phyloP scores from a whole-genome alignment of 2,329 filamentous ascomycete genomes.

The Penicillium brevicompactum region DNA sequence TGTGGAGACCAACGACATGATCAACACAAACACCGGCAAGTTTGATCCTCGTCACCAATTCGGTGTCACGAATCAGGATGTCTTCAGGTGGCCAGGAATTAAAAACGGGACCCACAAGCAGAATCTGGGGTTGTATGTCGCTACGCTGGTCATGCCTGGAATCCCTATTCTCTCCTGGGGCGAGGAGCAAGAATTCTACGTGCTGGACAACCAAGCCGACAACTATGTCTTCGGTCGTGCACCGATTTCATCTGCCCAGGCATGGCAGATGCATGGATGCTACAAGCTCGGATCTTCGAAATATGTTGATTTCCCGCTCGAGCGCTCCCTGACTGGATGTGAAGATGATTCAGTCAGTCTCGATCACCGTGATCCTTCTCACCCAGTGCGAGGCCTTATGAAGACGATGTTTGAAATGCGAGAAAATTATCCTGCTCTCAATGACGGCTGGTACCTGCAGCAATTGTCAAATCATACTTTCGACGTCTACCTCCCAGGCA shows the following conservation, averaged over 20 bases:
- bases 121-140: slow-evolving; percentile 60
- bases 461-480: slow-evolving; percentile 59
- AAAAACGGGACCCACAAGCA: slow-evolving; percentile 58
- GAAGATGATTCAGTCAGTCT: slow-evolving; percentile 57
- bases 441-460: slow-evolving; percentile 59
- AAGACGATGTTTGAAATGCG: slow-evolving; percentile 64
- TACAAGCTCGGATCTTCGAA: slow-evolving; percentile 59
- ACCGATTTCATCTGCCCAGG: slow-evolving; percentile 60
- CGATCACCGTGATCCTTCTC: slow-evolving; percentile 64
- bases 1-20: slow-evolving; percentile 60
- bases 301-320: slow-evolving; percentile 60
- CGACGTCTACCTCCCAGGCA: slow-evolving; percentile 54
- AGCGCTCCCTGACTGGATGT: slow-evolving; percentile 56
- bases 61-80: slow-evolving; percentile 66
- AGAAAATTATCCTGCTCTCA: slow-evolving; percentile 58
- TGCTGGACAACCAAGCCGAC: slow-evolving; percentile 63
- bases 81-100: slow-evolving; percentile 65
- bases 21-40: slow-evolving; percentile 61
- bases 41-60: slow-evolving; percentile 67
- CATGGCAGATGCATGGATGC: slow-evolving; percentile 67
- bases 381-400: slow-evolving; percentile 61
- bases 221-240: slow-evolving; percentile 68
- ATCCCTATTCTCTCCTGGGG: slow-evolving; percentile 65
- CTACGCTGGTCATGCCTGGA: slow-evolving; percentile 61
- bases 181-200: slow-evolving; percentile 66